Evolutionary conservation across 1,139 yeast genomes (phyloP).

Genomic region (Scheffersomyces parashehatae): DNA sequence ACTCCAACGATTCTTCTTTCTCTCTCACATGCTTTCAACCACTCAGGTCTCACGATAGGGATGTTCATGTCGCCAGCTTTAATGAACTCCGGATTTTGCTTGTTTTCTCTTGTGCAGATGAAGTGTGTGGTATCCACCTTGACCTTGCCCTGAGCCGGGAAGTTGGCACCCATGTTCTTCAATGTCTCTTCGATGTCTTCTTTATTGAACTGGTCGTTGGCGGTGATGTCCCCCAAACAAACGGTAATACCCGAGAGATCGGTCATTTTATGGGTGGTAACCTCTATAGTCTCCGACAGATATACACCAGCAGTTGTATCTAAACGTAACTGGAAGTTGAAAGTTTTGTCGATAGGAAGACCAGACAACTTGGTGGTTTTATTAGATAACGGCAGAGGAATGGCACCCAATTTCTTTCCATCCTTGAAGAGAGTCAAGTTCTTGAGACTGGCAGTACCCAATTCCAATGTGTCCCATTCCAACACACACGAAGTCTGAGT

Average conservation of each 20-base stretch:
- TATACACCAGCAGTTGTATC: slow-evolving; percentile 89
- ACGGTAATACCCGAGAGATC: slow-evolving; percentile 91
- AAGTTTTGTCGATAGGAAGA: slow-evolving; percentile 80
- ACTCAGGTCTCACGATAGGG: slow-evolving; percentile 94
- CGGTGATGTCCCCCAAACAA: slow-evolving; percentile 79
- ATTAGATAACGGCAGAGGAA: slow-evolving; percentile 80
- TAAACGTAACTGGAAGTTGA: slow-evolving; percentile 75
- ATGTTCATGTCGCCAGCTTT: slow-evolving; percentile 86
- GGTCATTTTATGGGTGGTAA: slow-evolving; percentile 94
- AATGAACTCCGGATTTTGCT: slow-evolving; percentile 61
- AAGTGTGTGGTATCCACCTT: slow-evolving; percentile 94
- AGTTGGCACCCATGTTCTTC: slow-evolving; percentile 72
- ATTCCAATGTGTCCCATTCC: slow-evolving; percentile 86
- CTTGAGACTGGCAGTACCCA: slow-evolving; percentile 82
- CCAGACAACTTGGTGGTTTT: slow-evolving; percentile 89
- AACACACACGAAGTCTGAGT: slow-evolving; percentile 95
- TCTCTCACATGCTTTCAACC: slow-evolving; percentile 91
- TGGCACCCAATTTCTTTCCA: slow-evolving; percentile 75
- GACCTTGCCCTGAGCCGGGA: slow-evolving; percentile 70
- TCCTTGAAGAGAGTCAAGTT: slow-evolving; percentile 79
- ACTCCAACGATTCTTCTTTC: slow-evolving; percentile 94
- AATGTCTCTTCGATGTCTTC: slow-evolving; percentile 68
- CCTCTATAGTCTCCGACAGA: slow-evolving; percentile 64
- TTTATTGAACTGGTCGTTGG: slow-evolving; percentile 56
- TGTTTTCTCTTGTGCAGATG: slow-evolving; percentile 68